Evolutionary conservation across 2,329 filamentous ascomycete species (phyloP).

Genomic region (Zasmidium citrigriseum): DNA sequence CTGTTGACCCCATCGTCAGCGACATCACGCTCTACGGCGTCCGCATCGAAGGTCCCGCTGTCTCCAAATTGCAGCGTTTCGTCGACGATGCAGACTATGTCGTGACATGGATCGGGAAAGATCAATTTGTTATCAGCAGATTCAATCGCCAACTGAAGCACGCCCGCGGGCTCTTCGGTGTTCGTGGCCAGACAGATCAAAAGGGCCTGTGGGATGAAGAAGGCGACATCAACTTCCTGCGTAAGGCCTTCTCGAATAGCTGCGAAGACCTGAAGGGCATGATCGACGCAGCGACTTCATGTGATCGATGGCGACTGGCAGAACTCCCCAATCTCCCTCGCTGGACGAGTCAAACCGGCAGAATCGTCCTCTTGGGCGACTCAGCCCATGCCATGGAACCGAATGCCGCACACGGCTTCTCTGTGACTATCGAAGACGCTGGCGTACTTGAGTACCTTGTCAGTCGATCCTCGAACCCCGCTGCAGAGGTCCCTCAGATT

Average conservation of each 20-base stretch:
- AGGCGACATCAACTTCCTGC: slow-evolving; percentile 7
- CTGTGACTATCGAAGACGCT: slow-evolving; percentile 10
- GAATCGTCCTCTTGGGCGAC: slow-evolving; percentile 7
- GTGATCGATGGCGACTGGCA: slow-evolving; percentile 10
- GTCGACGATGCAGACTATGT: neutral
- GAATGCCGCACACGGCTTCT: slow-evolving; percentile 10
- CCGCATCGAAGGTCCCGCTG: slow-evolving; percentile 1
- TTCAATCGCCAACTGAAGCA: neutral
- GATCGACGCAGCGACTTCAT: slow-evolving; percentile 6
- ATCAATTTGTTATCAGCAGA: neutral
- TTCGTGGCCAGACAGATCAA: slow-evolving; percentile 2
- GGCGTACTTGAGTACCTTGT: slow-evolving; percentile 8
- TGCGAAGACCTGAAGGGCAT: neutral
- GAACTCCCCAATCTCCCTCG: slow-evolving; percentile 7
- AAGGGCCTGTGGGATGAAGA: slow-evolving; percentile 4
- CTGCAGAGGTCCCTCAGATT: neutral
- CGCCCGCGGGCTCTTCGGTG: slow-evolving; percentile 1
- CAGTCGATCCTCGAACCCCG: neutral
- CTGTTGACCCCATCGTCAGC: slow-evolving; percentile 2
- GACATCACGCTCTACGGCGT: slow-evolving; percentile 9
- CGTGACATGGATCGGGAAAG: neutral
- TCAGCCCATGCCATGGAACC: slow-evolving; percentile 14
- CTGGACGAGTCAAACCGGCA: slow-evolving; percentile 4
- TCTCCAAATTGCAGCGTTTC: neutral
- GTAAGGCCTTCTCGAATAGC: neutral